phyloP scores from a whole-genome alignment of 257 asterid genomes.

The Haberlea rhodopensis region DNA sequence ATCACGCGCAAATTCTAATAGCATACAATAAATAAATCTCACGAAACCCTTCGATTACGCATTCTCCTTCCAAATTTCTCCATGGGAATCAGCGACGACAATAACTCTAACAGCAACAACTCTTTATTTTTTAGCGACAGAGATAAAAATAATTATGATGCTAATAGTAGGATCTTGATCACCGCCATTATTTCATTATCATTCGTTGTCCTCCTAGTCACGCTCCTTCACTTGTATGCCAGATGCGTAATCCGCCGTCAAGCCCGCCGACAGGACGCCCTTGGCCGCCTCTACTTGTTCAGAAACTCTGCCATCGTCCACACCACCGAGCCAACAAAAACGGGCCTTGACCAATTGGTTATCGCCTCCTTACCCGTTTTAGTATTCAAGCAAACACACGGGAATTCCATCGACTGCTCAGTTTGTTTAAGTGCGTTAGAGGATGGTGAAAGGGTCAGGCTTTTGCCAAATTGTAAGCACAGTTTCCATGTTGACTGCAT shows the following conservation, averaged over 20 bases:
- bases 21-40: not conserved
- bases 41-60: not conserved
- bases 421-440: conserved; percentile 59
- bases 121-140: not conserved
- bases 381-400: conserved; percentile 26
- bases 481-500: conserved; percentile 72
- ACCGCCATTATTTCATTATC: conserved; percentile 66
- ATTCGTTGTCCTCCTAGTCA: conserved; percentile 50
- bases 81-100: conserved; percentile 43
- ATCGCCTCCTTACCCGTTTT: conserved; percentile 54
- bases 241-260: conserved; percentile 65
- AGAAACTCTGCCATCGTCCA: conserved; percentile 28
- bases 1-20: conserved; percentile 2
- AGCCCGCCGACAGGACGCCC: conserved; percentile 49
- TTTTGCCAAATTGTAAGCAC: conserved; percentile 75
- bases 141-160: conserved; percentile 18
- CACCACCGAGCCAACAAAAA: conserved; percentile 37
- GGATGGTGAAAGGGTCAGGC: conserved; percentile 64
- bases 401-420: conserved; percentile 49
- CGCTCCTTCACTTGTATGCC: conserved; percentile 68
- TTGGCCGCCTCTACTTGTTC: conserved; percentile 37
- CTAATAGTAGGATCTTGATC: conserved; percentile 66
- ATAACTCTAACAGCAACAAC: not conserved
- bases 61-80: conserved; percentile 2
- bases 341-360: conserved; percentile 57